Percentiles rank a stretch among this genome's conserved stretches.
These are phyloP conservation scores for Hygrocybe punicea DNA, from an alignment of 768 basidiomycete species.

Conservation along the genomic window DNA sequence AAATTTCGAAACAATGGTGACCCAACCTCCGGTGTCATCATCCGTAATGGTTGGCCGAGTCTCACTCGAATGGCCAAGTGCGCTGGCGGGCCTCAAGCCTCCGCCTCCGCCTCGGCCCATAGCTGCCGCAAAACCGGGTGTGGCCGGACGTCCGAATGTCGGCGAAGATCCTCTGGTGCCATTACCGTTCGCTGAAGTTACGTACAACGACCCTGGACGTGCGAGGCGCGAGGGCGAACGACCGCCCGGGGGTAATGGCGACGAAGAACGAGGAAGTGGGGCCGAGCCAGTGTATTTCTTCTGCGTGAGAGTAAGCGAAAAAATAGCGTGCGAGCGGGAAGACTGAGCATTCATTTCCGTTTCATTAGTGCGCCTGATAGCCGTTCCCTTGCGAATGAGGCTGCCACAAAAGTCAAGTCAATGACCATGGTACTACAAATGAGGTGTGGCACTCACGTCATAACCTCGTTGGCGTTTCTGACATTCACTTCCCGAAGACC, in stretches of 20 bases:
- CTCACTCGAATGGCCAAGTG: conserved; percentile 69
- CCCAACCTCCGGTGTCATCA: conserved; percentile 77
- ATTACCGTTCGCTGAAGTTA: conserved; percentile 34
- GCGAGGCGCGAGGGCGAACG: conserved; percentile 76
- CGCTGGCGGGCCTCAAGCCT: conserved; percentile 70
- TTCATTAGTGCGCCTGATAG: conserved; percentile 90
- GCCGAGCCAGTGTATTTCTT: conserved; percentile 77
- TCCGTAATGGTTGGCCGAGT: conserved; percentile 41
- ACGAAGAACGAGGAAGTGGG: conserved; percentile 68
- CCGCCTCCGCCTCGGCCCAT: conserved; percentile 70
- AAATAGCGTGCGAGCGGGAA: conserved; percentile 97
- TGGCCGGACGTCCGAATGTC: conserved; percentile 70
- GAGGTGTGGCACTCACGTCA: conserved; percentile 62
- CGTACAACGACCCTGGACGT: conserved; percentile 78
- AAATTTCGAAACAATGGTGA: conserved; percentile 90
- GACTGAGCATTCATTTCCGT: conserved; percentile 99
- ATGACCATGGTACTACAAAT: conserved; percentile 9
- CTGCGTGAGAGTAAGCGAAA: conserved; percentile 91
- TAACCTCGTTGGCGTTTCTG: conserved; percentile 81
- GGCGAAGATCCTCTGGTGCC: conserved; percentile 67
- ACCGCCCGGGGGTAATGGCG: conserved; percentile 69
- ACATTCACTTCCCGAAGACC: conserved; percentile 91
- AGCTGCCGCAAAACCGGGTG: conserved; percentile 74
- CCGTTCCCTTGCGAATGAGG: conserved; percentile 83
- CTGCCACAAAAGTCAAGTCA: conserved; percentile 41